phyloP scores from a whole-genome alignment of 257 asterid genomes.

The Scutellaria barbata region DNA sequence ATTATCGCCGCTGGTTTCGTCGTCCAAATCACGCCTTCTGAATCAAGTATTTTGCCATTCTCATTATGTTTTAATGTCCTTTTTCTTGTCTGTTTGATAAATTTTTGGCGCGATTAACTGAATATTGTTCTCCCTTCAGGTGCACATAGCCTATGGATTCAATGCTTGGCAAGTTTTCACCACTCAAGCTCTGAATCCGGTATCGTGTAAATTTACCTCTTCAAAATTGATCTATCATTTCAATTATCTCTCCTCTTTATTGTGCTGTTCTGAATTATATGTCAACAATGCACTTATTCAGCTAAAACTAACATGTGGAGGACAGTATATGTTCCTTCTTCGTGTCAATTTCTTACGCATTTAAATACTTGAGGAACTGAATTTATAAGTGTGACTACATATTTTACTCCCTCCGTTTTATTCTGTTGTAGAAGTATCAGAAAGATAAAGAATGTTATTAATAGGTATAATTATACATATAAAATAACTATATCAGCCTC shows the following conservation, averaged over 20 bases:
- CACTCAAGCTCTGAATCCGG: slow-evolving; percentile 62
- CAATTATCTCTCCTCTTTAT: neutral
- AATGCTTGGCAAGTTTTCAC: slow-evolving; percentile 48
- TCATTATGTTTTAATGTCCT: slow-evolving; percentile 6
- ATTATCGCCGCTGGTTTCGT: slow-evolving; percentile 52
- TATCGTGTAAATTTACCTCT: slow-evolving; percentile 34
- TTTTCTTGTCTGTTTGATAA: neutral
- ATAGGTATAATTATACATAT: too few species aligned
- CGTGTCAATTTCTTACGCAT: slow-evolving; percentile 15
- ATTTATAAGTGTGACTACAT: neutral
- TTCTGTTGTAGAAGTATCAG: too few species aligned
- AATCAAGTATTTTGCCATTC: slow-evolving; percentile 50
- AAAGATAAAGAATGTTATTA: too few species aligned
- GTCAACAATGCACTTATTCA: neutral
- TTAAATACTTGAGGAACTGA: slow-evolving; percentile 18
- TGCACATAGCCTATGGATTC: slow-evolving; percentile 55
- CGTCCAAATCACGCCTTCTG: slow-evolving; percentile 49
- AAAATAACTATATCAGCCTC: too few species aligned
- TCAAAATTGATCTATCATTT: neutral
- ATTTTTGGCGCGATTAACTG: slow-evolving; percentile 21
- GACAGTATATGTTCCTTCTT: neutral
- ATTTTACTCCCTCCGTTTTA: neutral
- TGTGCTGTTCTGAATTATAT: slow-evolving; percentile 2
- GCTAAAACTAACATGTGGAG: slow-evolving; percentile 20
- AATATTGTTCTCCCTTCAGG: slow-evolving; percentile 23